Conservation (phyloP, 2,329 filamentous ascomycete genomes). For the Aspergillus udagawae region DNA sequence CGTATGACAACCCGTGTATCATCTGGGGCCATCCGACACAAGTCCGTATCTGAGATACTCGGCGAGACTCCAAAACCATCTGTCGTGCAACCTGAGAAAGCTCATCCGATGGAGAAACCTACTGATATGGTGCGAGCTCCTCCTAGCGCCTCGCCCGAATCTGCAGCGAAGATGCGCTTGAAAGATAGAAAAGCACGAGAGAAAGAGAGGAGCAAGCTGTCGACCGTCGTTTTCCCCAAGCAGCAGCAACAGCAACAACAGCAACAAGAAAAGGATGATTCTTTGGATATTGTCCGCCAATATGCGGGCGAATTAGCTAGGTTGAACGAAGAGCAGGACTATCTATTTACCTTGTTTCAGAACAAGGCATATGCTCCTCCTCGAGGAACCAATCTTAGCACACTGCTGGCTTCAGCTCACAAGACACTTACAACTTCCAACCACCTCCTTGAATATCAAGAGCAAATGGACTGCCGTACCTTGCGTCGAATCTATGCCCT, state of each 20-base stretch:
- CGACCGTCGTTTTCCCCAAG: constrained; percentile 75
- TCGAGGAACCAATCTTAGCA: constrained; percentile 54
- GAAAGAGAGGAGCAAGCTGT: constrained; percentile 60
- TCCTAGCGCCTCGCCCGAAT: constrained; percentile 22
- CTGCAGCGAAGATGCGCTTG: constrained; percentile 37
- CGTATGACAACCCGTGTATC: constrained; percentile 67
- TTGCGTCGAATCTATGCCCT: constrained; percentile 83
- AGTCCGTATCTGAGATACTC: constrained; percentile 69
- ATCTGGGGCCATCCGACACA: constrained; percentile 66
- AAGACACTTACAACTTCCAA: constrained; percentile 88
- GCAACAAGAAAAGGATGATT: constrained; percentile 46
- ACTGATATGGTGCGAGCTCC: constrained; percentile 20
- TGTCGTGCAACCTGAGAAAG: constrained; percentile 34
- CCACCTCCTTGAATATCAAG: constrained; percentile 75
- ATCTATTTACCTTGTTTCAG: constrained; percentile 61
- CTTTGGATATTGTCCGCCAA: constrained; percentile 34
- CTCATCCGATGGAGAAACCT: constrained; percentile 29
- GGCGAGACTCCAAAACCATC: constrained; percentile 51
- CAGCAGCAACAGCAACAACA: constrained; percentile 49
- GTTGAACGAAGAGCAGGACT: constrained; percentile 51
- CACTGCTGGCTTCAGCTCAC: constrained; percentile 74
- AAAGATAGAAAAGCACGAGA: constrained; percentile 54
- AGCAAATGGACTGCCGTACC: constrained; percentile 83
- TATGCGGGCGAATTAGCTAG: constrained; percentile 46
- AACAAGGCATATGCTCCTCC: constrained; percentile 55